Evolutionary conservation across 2,329 filamentous ascomycete species (phyloP).

Genomic region (Fusarium odoratissimum): DNA sequence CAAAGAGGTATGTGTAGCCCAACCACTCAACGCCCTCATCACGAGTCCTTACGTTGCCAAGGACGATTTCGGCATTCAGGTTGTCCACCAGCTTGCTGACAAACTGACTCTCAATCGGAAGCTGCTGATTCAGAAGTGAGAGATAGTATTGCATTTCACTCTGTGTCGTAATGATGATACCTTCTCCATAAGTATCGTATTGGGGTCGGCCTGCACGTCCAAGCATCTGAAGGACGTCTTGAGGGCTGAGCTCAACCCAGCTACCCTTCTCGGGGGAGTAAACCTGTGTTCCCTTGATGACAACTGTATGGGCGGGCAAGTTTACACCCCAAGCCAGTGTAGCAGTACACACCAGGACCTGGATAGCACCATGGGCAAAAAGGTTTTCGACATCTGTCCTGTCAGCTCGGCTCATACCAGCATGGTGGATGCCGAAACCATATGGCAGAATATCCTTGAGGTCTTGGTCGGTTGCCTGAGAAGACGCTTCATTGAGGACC

Average conservation of each 20-base stretch:
- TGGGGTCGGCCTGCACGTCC: constrained; percentile 96
- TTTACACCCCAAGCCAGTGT: constrained; percentile 99
- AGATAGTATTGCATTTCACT: constrained; percentile 97
- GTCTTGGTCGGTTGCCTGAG: constrained; percentile 84
- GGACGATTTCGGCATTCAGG: constrained; percentile 93
- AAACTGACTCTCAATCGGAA: constrained; percentile 97
- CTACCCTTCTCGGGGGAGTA: constrained; percentile 99
- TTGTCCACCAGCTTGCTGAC: constrained; percentile 94
- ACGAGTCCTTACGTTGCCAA: constrained; percentile 90
- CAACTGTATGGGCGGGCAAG: constrained; percentile 94
- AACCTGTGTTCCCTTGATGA: constrained; percentile 98
- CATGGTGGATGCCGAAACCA: constrained; percentile 97
- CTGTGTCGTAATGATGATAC: constrained; percentile 98
- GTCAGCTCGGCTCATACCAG: constrained; percentile 96
- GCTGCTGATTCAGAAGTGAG: constrained; percentile 93
- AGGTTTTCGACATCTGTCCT: constrained; percentile 95
- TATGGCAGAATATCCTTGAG: constrained; percentile 96
- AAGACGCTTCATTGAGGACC: constrained; percentile 86
- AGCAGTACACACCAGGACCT: constrained; percentile 96
- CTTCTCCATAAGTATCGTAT: constrained; percentile 97
- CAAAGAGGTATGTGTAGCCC: constrained; percentile 97
- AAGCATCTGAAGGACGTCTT: constrained; percentile 98
- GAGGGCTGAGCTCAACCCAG: constrained; percentile 97
- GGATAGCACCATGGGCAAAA: constrained; percentile 89
- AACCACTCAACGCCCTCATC: constrained; percentile 99